Evolutionary conservation across 2,329 filamentous ascomycete species (phyloP).

Genomic region (Geosmithia flava): DNA sequence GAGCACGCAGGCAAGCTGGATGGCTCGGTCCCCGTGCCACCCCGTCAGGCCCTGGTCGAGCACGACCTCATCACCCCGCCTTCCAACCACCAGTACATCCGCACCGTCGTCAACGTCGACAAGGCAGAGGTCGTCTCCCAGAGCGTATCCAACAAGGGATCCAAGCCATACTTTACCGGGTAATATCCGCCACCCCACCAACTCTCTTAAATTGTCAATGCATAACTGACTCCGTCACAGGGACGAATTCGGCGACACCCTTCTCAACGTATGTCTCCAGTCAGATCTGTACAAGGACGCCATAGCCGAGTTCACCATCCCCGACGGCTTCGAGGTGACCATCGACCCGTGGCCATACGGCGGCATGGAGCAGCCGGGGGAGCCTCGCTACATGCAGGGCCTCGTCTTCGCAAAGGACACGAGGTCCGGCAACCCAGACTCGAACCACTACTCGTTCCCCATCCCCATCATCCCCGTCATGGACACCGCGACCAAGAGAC

Average conservation of each 20-base stretch:
- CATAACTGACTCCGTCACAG: conserved; percentile 7
- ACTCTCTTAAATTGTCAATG: neutral
- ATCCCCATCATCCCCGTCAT: conserved; percentile 47
- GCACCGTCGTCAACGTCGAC: conserved; percentile 24
- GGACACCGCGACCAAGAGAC: conserved; percentile 39
- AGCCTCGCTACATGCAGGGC: conserved; percentile 34
- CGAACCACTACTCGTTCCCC: conserved; percentile 51
- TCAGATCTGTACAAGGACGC: conserved; percentile 33
- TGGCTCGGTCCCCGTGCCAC: conserved; percentile 25
- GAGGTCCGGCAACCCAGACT: conserved; percentile 32
- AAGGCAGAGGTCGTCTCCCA: conserved; percentile 15
- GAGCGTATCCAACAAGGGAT: conserved; percentile 10
- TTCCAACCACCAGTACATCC: conserved; percentile 17
- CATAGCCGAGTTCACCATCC: conserved; percentile 31
- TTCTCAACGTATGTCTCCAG: conserved; percentile 25
- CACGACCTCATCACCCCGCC: conserved; percentile 23
- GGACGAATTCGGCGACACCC: conserved; percentile 21
- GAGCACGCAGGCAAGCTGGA: conserved; percentile 41
- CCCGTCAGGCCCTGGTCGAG: conserved; percentile 32
- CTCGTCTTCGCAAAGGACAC: conserved; percentile 33
- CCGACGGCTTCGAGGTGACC: conserved; percentile 27
- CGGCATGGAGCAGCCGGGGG: conserved; percentile 23
- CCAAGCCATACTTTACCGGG: conserved; percentile 23
- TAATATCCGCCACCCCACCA: conserved; percentile 3
- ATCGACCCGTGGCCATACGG: conserved; percentile 59